Conservation (phyloP, 768 basidiomycete genomes). For the Podaxis sp. region DNA sequence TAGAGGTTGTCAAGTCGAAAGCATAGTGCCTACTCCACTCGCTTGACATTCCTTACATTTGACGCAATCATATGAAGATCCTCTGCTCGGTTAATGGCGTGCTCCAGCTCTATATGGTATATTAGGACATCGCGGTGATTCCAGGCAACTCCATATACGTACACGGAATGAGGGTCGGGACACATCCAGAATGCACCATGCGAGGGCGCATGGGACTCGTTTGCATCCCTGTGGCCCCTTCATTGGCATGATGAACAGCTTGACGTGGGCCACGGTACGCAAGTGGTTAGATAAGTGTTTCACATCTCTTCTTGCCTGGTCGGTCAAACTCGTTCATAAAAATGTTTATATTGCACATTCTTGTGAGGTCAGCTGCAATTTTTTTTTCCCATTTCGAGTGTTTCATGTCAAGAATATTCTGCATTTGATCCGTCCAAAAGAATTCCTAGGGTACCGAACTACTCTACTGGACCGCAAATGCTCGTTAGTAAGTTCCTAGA, state of each 20-base stretch:
- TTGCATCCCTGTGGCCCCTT: neutral
- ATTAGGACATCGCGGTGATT: neutral
- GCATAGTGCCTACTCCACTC: neutral
- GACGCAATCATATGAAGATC: slow-evolving; percentile 1
- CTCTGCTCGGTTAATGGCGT: neutral
- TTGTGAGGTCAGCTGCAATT: neutral
- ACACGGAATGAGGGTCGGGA: neutral
- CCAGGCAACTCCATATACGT: neutral
- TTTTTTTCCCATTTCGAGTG: neutral
- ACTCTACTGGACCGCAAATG: neutral
- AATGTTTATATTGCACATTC: neutral
- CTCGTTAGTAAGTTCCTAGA: neutral
- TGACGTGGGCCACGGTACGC: neutral
- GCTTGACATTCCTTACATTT: neutral
- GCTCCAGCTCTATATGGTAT: neutral
- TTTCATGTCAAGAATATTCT: neutral
- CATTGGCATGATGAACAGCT: neutral
- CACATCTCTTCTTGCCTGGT: neutral
- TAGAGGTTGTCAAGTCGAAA: neutral
- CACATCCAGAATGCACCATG: neutral
- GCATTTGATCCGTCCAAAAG: neutral
- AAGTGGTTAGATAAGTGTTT: neutral
- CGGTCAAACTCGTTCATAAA: neutral
- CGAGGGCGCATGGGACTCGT: no score
- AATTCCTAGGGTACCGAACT: neutral